A percentile compares a stretch with the other conserved stretches of the same genome.
These are phyloP conservation scores for Pulchroboletus neoregius DNA, from an alignment of 1,284 basidiomycete genomes.

Conservation along the genomic window DNA sequence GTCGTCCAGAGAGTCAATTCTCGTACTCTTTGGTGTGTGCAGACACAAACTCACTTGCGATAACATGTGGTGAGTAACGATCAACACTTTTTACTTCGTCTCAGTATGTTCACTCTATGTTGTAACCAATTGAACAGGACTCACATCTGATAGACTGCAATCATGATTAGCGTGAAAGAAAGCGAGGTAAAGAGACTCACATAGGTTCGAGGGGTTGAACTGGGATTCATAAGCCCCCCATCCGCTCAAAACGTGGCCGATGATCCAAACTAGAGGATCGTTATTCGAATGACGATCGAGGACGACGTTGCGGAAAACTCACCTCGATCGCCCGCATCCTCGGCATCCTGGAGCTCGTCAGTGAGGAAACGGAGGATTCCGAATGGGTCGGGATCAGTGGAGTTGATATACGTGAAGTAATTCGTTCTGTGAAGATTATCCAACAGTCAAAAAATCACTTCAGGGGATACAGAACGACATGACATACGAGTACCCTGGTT, in stretches of 20 bases:
- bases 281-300: neutral
- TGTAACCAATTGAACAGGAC: constrained; percentile 26
- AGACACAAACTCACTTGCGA: constrained; percentile 51
- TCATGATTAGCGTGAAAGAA: constrained; percentile 32
- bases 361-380: constrained; percentile 76
- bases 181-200: constrained; percentile 41
- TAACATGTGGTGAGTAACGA: constrained; percentile 69
- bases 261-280: constrained; percentile 60
- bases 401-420: constrained; percentile 73
- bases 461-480: constrained; percentile 43
- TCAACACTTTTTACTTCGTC: constrained; percentile 47
- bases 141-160: constrained; percentile 49
- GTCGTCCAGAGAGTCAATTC: constrained; percentile 5
- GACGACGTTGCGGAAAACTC: neutral
- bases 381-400: constrained; percentile 64
- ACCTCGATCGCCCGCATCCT: constrained; percentile 65
- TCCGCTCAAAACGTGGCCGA: constrained; percentile 73
- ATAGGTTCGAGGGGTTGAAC: constrained; percentile 55
- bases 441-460: constrained; percentile 26
- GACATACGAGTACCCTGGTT: constrained; percentile 36
- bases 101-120: neutral
- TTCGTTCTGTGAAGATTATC: constrained; percentile 44
- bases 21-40: neutral
- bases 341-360: constrained; percentile 73
- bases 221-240: constrained; percentile 65